Evolutionary conservation across 225 moss, liverwort and hornwort genomes (phyloP).

Genomic region (Physcomitrium patens): DNA sequence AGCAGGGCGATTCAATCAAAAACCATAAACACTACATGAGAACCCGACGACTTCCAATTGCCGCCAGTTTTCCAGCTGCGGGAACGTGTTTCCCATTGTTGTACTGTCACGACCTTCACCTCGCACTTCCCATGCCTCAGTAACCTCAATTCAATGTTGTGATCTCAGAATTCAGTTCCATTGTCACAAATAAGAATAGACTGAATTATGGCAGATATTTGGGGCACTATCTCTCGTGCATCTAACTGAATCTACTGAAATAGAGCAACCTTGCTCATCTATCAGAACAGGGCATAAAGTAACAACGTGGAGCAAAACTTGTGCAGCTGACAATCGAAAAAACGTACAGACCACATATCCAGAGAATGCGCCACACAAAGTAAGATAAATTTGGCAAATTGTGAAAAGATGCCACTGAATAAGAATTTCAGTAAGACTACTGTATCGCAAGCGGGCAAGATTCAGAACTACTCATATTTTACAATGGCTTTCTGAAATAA

Average conservation of each 20-base stretch:
- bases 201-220: neutral
- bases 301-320: neutral
- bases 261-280: neutral
- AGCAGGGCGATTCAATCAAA: conserved; percentile 6
- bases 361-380: no score
- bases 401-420: no score
- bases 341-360: neutral
- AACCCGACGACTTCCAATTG: conserved; percentile 15
- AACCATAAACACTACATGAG: conserved; percentile 27
- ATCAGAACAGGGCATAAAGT: neutral
- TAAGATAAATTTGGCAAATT: no score
- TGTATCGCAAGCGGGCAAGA: no score
- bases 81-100: neutral
- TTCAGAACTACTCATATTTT: no score
- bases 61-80: conserved; percentile 13
- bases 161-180: conserved; percentile 15
- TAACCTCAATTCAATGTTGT: neutral
- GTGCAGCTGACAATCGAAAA: neutral
- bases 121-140: neutral
- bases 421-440: no score
- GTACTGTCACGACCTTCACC: neutral
- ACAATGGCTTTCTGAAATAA: no score
- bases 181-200: neutral
- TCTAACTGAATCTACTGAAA: neutral
- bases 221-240: neutral